These are phyloP conservation scores for Aspergillus puulaauensis DNA, from an alignment of 2,329 filamentous ascomycete species.

Conservation along the genomic window DNA sequence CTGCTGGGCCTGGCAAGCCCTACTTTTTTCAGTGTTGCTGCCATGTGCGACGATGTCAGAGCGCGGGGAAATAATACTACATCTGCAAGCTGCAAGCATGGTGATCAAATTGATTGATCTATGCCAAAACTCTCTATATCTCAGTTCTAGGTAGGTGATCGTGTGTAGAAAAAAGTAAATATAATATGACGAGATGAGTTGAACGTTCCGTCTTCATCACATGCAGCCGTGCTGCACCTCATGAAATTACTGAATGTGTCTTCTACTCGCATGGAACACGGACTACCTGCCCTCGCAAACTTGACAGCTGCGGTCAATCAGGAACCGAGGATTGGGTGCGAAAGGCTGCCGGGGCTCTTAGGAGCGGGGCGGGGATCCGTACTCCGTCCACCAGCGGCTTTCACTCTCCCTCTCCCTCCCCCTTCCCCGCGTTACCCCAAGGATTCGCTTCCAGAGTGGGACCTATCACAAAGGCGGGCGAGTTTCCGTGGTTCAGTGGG, in stretches of 20 bases:
- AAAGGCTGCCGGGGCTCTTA: not conserved
- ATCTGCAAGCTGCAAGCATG: not conserved
- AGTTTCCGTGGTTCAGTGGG: not conserved
- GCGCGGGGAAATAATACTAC: not conserved
- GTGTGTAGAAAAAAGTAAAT: not conserved
- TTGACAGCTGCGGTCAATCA: not conserved
- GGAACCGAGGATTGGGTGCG: slow-evolving; percentile 1
- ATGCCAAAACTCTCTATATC: not conserved
- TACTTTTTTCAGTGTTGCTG: too few relatives aligned
- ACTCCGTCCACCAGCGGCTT: slow-evolving; percentile 3
- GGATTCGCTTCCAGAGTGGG: not conserved
- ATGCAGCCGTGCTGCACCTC: not conserved
- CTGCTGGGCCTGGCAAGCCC: too few relatives aligned
- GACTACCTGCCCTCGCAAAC: too few relatives aligned
- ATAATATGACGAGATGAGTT: not conserved
- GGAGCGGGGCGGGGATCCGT: slow-evolving; percentile 9
- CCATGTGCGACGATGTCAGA: not conserved
- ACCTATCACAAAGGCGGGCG: not conserved
- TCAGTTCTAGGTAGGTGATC: not conserved
- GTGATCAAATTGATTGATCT: not conserved
- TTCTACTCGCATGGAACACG: not conserved
- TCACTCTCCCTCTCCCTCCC: not conserved
- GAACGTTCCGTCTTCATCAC: not conserved
- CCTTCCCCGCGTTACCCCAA: not conserved
- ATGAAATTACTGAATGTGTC: not conserved